Evolutionary conservation across 2,329 filamentous ascomycete species (phyloP), one percentile per base, ranked within the genome.

Genomic region (Ophiocordyceps unilateralis): DNA sequence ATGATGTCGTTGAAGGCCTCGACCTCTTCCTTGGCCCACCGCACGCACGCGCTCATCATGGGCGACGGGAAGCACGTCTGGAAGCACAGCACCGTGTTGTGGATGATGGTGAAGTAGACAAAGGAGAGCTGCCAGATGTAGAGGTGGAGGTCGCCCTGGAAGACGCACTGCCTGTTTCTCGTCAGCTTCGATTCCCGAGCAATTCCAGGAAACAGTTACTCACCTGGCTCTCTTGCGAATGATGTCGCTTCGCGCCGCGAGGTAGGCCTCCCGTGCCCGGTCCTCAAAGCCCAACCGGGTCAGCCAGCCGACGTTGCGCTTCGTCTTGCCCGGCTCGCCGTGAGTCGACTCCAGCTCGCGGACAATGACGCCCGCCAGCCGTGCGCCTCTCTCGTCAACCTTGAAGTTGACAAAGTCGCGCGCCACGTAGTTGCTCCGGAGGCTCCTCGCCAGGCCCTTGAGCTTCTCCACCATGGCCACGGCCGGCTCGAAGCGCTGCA

Each of bases 101-200:
- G 80, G 57, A 98, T 89, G 49, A 94, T 74, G 43, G 80, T 87
- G 63, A 98, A 98, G 61, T 94, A 95, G 45, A 94, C 87, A 61
- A 87, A 95, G 2, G 89, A 91, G 40, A 96, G 70, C 57, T 94
- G 85, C 71, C 88, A 94, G 51, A 96, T 91, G 62, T 96, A 96
- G 12, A 87, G 73, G 46, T 85, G 84, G 9, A 98, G 73, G 53
- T 94, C 84, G 42, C 91, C 91, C 57, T 94, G 87, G 62, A 98
- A 98, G 45, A 93, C 82, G 58, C 89, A 91, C 71, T 93, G 86
- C 45, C 86, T 91, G 52, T 37, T 15, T 23, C 20, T 5, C 37
- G 22, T 39, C 20, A 22, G 22, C 37, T 15, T 38, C 20, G 6
- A 2, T 14, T 11, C 37, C 11, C 22, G 19, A 39, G 10, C 4